Conservation (phyloP, 2,329 filamentous ascomycete genomes). For the Aspergillus bombycis region DNA sequence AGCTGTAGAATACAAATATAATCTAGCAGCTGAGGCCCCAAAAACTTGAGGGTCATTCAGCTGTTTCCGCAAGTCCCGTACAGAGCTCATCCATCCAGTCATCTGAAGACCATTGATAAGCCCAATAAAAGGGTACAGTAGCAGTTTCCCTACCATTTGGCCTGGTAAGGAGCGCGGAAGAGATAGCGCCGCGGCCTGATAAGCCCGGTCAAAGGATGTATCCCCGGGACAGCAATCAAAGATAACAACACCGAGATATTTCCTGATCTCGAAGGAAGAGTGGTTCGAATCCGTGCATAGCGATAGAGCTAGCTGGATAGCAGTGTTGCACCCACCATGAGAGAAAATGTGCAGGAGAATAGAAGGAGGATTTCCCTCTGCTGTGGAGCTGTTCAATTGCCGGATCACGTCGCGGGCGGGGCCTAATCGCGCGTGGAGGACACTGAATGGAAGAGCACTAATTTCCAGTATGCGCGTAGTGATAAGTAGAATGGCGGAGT, state of each 20-base stretch:
- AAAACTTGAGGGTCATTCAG: slow-evolving; percentile 24
- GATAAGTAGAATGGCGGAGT: slow-evolving; percentile 15
- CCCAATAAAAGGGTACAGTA: slow-evolving; percentile 23
- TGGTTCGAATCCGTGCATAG: slow-evolving; percentile 1
- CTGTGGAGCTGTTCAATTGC: neutral
- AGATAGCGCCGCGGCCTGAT: slow-evolving; percentile 15
- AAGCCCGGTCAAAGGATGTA: slow-evolving; percentile 11
- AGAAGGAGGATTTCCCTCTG: neutral
- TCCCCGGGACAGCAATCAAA: slow-evolving; percentile 21
- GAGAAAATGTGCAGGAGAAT: slow-evolving; percentile 21
- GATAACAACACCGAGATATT: slow-evolving; percentile 9
- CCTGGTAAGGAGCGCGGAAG: slow-evolving; percentile 11
- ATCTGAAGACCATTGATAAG: slow-evolving; percentile 19
- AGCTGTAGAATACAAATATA: slow-evolving; percentile 24
- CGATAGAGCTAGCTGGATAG: slow-evolving; percentile 12
- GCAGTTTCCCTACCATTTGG: slow-evolving; percentile 14
- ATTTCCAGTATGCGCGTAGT: slow-evolving; percentile 14
- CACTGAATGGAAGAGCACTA: neutral
- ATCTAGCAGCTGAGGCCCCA: slow-evolving; percentile 15
- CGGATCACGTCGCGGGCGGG: slow-evolving; percentile 11
- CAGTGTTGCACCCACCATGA: slow-evolving; percentile 17
- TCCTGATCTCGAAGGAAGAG: neutral
- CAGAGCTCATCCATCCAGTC: slow-evolving; percentile 12
- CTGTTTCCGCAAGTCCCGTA: slow-evolving; percentile 17
- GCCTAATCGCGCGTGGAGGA: slow-evolving; percentile 6